These are phyloP conservation scores for Xylaria sp. DNA, from an alignment of 495 filamentous ascomycete genomes.

Conservation along the genomic window DNA sequence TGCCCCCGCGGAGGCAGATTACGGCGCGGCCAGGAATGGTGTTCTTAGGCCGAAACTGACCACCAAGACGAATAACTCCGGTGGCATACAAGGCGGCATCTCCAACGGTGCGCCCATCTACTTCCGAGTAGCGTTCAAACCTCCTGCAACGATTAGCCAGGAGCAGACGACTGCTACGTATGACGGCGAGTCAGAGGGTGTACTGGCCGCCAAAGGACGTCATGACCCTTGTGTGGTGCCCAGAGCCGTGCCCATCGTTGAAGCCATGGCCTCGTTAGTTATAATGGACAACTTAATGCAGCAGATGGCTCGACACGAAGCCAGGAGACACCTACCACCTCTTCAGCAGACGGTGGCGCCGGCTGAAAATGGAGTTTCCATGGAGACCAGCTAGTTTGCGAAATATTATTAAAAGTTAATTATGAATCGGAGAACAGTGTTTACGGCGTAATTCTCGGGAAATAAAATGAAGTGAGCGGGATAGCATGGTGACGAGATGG, in stretches of 20 bases:
- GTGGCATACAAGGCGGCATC: conserved; percentile 96
- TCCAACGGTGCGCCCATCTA: conserved; percentile 94
- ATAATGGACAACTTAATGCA: conserved; percentile 91
- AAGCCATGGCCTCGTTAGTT: conserved; percentile 91
- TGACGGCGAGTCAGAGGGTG: conserved; percentile 69
- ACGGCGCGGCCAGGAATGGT: conserved; percentile 46
- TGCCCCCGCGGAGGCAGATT: conserved; percentile 46
- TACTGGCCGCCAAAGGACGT: conserved; percentile 90
- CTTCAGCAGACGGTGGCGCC: conserved; percentile 32
- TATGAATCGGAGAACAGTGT: not conserved
- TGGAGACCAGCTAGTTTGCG: conserved; percentile 24
- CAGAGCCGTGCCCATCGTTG: conserved; percentile 72
- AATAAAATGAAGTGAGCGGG: not conserved
- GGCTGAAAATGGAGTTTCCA: conserved; percentile 33
- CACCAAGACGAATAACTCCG: conserved; percentile 95
- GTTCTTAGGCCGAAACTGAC: conserved; percentile 63
- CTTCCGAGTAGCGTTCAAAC: conserved; percentile 96
- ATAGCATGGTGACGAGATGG: not conserved
- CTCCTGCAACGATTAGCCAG: conserved; percentile 92
- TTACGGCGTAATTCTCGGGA: not conserved
- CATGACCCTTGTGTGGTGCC: conserved; percentile 97
- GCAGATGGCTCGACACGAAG: conserved; percentile 74
- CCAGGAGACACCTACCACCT: conserved; percentile 51
- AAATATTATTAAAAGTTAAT: not conserved
- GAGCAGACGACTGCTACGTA: conserved; percentile 87